Conservation (phyloP, 768 basidiomycete genomes). For the Cystobasidiopsis lactophilus region DNA sequence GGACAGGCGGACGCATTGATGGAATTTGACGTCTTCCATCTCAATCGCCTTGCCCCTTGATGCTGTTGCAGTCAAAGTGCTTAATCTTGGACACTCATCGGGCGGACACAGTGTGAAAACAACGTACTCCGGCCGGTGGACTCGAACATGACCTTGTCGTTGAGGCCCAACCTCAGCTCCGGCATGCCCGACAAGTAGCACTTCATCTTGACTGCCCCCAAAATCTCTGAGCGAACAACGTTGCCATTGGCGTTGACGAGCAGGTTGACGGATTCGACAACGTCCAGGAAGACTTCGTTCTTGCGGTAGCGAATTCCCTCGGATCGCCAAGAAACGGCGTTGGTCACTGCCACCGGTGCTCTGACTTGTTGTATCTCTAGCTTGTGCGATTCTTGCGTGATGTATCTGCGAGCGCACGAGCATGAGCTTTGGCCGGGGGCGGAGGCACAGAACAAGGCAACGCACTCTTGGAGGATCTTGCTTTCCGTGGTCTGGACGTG, state of each 20-base stretch:
- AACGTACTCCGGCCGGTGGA: constrained; percentile 72
- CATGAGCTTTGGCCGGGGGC: background rate
- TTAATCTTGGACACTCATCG: constrained; percentile 1
- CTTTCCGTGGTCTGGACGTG: constrained; percentile 97
- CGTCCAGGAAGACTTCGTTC: constrained; percentile 98
- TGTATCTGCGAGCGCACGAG: constrained; percentile 41
- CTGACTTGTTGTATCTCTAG: constrained; percentile 54
- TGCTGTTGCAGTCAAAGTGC: constrained; percentile 32
- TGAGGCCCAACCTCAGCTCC: constrained; percentile 76
- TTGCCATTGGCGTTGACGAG: constrained; percentile 89
- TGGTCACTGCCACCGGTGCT: constrained; percentile 90
- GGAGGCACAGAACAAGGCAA: background rate
- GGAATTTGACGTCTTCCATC: constrained; percentile 99
- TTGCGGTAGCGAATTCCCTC: constrained; percentile 94
- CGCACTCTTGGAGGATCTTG: constrained; percentile 91
- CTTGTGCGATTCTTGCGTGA: constrained; percentile 95
- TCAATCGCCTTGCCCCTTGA: constrained; percentile 93
- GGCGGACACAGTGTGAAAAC: background rate
- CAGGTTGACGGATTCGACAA: constrained; percentile 90
- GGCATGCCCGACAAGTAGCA: constrained; percentile 99
- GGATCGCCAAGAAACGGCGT: constrained; percentile 94
- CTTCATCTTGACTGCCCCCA: constrained; percentile 99
- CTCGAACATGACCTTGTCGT: constrained; percentile 99
- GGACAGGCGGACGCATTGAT: constrained; percentile 91
- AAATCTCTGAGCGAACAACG: constrained; percentile 87